Base-by-base conservation (phyloP, 2,329 filamentous ascomycete species). In the Arthrobotrys iridis region DNA sequence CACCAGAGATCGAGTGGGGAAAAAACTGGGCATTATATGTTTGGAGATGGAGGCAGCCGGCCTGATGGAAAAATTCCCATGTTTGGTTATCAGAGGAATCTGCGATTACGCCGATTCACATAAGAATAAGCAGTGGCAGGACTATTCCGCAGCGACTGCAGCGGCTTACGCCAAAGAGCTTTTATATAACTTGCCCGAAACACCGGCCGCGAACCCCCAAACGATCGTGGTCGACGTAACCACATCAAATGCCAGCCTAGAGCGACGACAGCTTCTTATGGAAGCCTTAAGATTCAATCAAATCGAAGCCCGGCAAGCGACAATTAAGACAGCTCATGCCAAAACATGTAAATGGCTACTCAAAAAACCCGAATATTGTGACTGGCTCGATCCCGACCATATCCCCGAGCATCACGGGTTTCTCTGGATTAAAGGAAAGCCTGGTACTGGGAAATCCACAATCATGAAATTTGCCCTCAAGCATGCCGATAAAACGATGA, bases 271-370 rank as follows among this genome's bases (percentile, higher is more conserved):
- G 59, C 57, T n/a, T 26, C 59, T 81, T 4, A 63, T 82, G 8
- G 66, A 80, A 1, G 81, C 80, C 0, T 58, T 84, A 3, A 68
- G n/a, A 5, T 85, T 85, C 74, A 78, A 82, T 0, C 80, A 83
- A 59, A 82, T 85, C n/a, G 82, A 84, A 55, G 59, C 80, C 11
- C 82, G 84, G 1, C 80, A 79, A 5, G 60, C 64, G 11, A 82
- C 78, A 3, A 83, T 86, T 64, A 81, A 82, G 41, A 76, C 62
- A 0, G 83, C 82, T 0, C 80, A 83, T 13, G 77, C 73, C 0
- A 79, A 79, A 13, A 86, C 84, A 2, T 85, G 84, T 45, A 46
- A 78, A 48, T 86, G 84, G 84, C 62, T 85, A 0, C 78, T 84
- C 0, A 57, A 78, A 0, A 80, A 81, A 6, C 46, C 79, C 0